Conservation (phyloP, 1,139 yeast genomes). For the Yamadazyma diospyri region DNA sequence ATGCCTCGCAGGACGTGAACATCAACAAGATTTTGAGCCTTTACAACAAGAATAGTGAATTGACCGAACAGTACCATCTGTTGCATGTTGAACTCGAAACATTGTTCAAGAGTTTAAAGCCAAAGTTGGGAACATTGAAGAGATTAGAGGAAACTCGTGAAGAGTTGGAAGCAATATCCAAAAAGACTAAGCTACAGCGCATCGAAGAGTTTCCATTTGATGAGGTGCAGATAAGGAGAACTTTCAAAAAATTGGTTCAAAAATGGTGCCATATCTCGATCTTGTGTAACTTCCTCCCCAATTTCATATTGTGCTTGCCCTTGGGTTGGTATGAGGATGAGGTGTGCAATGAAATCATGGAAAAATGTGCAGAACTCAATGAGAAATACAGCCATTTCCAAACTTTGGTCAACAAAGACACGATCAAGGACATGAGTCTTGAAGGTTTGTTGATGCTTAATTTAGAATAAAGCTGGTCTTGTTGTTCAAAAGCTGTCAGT, state of each 20-base stretch:
- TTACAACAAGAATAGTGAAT: constrained; percentile 12
- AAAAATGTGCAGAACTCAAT: constrained; percentile 24
- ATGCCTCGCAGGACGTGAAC: constrained; percentile 12
- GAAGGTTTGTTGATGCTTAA: constrained; percentile 15
- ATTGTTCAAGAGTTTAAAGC: constrained; percentile 12
- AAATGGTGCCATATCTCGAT: constrained; percentile 25
- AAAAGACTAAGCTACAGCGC: constrained; percentile 10
- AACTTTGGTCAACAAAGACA: constrained; percentile 17
- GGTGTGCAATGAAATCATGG: constrained; percentile 22
- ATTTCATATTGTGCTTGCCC: constrained; percentile 30
- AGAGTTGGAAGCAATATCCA: constrained; percentile 10
- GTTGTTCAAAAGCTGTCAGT: no score
- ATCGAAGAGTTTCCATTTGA: constrained; percentile 8
- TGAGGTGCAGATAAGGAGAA: constrained; percentile 6
- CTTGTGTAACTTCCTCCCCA: constrained; percentile 29
- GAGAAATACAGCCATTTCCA: constrained; percentile 21
- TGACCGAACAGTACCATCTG: constrained; percentile 7
- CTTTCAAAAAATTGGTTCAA: constrained; percentile 16
- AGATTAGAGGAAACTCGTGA: constrained; percentile 16
- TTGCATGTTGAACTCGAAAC: constrained; percentile 5
- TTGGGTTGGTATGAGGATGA: constrained; percentile 35
- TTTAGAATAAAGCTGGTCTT: constrained; percentile 7
- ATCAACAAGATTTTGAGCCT: constrained; percentile 17
- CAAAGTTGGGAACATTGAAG: constrained; percentile 16
- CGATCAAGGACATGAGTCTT: constrained; percentile 8